Evolutionary conservation across 2,329 filamentous ascomycete genomes (phyloP), one percentile per base, ranked within the genome.

Genomic region (Aureobasidium sp.): DNA sequence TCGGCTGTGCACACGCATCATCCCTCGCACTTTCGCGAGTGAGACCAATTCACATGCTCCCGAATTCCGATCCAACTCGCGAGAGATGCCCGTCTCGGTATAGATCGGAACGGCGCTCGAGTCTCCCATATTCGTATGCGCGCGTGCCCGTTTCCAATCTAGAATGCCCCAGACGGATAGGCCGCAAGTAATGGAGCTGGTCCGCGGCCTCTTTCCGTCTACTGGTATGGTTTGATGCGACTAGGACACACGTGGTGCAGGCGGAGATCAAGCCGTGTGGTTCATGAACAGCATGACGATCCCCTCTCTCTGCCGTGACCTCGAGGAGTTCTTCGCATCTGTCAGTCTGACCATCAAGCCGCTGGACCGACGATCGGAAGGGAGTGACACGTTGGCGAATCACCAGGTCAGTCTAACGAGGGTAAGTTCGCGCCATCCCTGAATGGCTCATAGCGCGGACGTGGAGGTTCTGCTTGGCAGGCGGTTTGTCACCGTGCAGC

Each of bases 281-380:
- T 39, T 37, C 42, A 16, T 13, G 9, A 34, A 10, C 21, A 21
- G 21, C 21, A 21, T 21, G 21, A 21, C 21, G 21, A 21, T 21
- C 21, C 21, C 21, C 21, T 21, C 21, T 21, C 21, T 21, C 25
- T 13, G 34, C 25, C 27, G 53, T 37, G 13, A 14, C 42, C 30
- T 48, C 54, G 34, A n/a, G 41, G 42, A 48, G 42, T 32, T 48
- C 53, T 32, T 11, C 13, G n/a, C 11, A 25, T 30, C 11, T 2
- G 30, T n/a, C 48, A 37, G 32, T 25, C 32, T 36, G 1, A 2
- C 14, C 34, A 34, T 21, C 5, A 16, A 41, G 57, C 57, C 57
- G 57, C 41, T 59, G 39, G 57, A 49, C 57, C 57, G 57, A 32
- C 57, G 57, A 59, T 59, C 57, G 57, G 45, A 14, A 37, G 32